Evolutionary conservation across 805 yeast genomes (phyloP), one percentile per base, ranked within the genome.

Genomic region (Ogataea henricii): DNA sequence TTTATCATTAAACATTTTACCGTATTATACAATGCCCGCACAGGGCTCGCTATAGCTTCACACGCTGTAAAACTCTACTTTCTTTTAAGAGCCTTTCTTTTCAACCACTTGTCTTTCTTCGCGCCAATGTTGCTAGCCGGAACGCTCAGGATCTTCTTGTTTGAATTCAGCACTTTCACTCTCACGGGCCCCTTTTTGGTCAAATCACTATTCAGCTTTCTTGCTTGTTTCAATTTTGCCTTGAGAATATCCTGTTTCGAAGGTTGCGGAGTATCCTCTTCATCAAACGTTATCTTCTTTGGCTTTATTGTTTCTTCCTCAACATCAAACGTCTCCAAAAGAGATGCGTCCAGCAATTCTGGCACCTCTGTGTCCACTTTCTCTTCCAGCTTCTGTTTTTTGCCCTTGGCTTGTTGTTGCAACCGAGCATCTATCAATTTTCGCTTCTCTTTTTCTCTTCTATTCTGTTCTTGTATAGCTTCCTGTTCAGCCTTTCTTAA

Each of bases 141-240:
- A 22, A 57, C 64, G 29, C 50, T 45, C 20, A 56, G 23, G 17
- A 43, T 18, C n/a, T 50, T 48, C n/a, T 38, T 46, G n/a, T 48
- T 57, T 13, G 50, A 30, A 5, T 42, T 48, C 35, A 73, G 45
- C 7, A 73, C 60, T 36, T 62, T 62, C 10, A 76, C 76, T 34
- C 61, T 68, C 22, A 76, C 74, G 1, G 76, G 74, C 1, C 78
- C 79, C 44, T 67, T 69, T 35, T 63, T 63, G 29, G 57, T 50
- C 4, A 60, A 47, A 2, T 54, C 60, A 43, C 59, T 63, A 41
- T 67, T 70, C 48, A 63, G 38, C 22, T 47, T 55, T 42, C 63
- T 63, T n/a, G 69, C 58, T 21, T 67, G 64, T 37, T 68, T 68
- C 48, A 67, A 43, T 43, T 52, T 57, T 48, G 25, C 58, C 54